Base-by-base conservation (phyloP, 495 filamentous ascomycete species). In the Daldinia loculata region DNA sequence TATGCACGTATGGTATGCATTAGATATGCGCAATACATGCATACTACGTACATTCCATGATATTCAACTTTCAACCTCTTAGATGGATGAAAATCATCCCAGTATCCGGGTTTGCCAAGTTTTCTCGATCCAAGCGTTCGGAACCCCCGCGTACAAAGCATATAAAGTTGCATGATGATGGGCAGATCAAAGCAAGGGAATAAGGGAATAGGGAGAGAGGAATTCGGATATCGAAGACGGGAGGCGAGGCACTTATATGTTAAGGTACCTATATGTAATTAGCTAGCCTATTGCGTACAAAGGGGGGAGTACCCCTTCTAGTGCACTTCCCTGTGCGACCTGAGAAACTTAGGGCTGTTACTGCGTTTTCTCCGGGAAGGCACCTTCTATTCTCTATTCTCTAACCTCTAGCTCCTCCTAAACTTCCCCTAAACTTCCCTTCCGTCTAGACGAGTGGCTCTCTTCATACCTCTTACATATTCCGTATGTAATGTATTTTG, bases 51-150 rank as follows among this genome's bases (percentile, higher is more conserved):
- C 65, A 64, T 51, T 56, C 36, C 45, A 45, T 38, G 41, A 39
- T 55, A 60, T 60, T 32, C 61, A 51, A 59, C 41, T 53, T 29
- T 61, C 38, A 64, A 58, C 66, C 70, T 69, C 61, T 69, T 53
- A 66, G 56, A 69, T 45, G 56, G 65, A 61, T 59, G 65, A 64
- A 62, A 52, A 66, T 69, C 70, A 61, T 65, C 65, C 70, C 66
- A 73, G 56, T 58, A 73, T 65, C 70, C 70, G 61, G 70, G 61
- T 68, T 64, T 61, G 61, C 70, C 61, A 73, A 66, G 70, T 69
- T 61, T 62, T 22, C 61, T 66, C 60, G 70, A 66, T 73, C 70
- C 65, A 69, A 69, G 45, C 56, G 61, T 32, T 69, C 61, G 70
- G 70, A 73, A 66, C 70, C 56, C 70, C 70, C 65, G 65, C 65